Evolutionary conservation across 1,284 basidiomycete species (phyloP).

Genomic region (Ganoderma meredithae): DNA sequence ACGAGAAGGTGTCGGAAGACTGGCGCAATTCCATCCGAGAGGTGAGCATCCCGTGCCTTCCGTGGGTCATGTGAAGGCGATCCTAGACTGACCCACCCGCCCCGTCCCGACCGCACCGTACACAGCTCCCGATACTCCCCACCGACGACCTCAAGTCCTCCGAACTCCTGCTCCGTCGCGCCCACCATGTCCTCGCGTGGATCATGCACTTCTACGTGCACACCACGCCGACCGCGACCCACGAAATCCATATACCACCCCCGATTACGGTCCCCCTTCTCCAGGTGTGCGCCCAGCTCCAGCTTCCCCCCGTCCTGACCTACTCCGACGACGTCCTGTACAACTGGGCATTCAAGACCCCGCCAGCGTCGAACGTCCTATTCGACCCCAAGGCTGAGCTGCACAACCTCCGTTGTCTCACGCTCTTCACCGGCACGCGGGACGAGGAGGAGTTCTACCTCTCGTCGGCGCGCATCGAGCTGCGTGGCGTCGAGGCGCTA

Average conservation of each 20-base stretch:
- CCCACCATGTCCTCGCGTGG: slow-evolving; percentile 87
- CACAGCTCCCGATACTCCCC: slow-evolving; percentile 57
- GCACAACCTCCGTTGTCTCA: slow-evolving; percentile 68
- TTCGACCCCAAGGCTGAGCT: slow-evolving; percentile 46
- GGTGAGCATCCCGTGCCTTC: slow-evolving; percentile 49
- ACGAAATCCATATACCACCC: slow-evolving; percentile 69
- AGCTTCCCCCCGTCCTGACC: slow-evolving; percentile 90
- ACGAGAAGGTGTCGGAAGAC: slow-evolving; percentile 52
- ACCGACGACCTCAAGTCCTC: slow-evolving; percentile 60
- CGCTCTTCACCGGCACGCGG: slow-evolving; percentile 82
- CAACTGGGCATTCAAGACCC: slow-evolving; percentile 75
- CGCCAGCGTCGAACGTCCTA: slow-evolving; percentile 34
- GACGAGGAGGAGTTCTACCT: slow-evolving; percentile 94
- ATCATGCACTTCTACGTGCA: slow-evolving; percentile 92
- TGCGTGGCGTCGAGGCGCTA: slow-evolving; percentile 88
- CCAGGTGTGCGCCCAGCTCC: slow-evolving; percentile 77
- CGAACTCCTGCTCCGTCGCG: slow-evolving; percentile 78
- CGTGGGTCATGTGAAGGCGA: slow-evolving; percentile 5
- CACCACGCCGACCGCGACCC: slow-evolving; percentile 61
- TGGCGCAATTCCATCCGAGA: slow-evolving; percentile 73
- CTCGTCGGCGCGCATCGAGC: slow-evolving; percentile 89
- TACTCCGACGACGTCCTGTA: slow-evolving; percentile 96
- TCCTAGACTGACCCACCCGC: slow-evolving; percentile 5
- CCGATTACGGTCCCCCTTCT: slow-evolving; percentile 83
- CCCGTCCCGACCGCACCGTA: not conserved